Evolutionary conservation across 106 monocot species (phyloP).

Genomic region (Ottelia alismoides): DNA sequence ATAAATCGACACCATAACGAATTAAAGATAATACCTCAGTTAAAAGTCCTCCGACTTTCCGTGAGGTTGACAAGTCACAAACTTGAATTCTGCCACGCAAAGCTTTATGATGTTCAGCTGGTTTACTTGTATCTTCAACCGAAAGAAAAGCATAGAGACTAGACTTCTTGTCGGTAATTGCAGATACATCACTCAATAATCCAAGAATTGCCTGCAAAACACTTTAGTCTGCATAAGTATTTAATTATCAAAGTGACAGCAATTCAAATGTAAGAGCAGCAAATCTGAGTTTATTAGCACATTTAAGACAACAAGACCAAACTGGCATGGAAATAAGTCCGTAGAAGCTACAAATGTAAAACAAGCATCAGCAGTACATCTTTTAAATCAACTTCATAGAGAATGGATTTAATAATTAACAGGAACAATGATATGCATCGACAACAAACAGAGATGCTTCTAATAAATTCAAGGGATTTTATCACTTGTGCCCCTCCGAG

Average conservation of each 20-base stretch:
- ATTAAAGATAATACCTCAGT: conserved; percentile 10
- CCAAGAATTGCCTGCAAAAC: conserved; percentile 15
- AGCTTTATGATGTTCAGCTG: conserved; percentile 6
- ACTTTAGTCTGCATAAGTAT: no score
- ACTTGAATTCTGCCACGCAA: conserved; percentile 11
- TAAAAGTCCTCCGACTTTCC: conserved; percentile 6
- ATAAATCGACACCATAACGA: neutral
- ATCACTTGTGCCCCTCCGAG: no score
- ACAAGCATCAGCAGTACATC: no score
- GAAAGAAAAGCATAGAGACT: conserved; percentile 11
- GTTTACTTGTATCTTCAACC: conserved; percentile 4
- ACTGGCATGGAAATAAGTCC: neutral
- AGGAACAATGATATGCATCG: neutral
- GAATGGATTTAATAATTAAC: no score
- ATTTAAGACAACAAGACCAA: neutral
- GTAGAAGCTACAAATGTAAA: neutral
- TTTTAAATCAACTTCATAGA: no score
- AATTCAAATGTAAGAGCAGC: neutral
- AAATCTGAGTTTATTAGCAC: neutral
- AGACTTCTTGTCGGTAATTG: neutral
- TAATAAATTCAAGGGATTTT: neutral
- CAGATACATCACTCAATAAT: neutral
- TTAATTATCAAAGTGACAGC: neutral
- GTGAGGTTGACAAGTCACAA: conserved; percentile 6
- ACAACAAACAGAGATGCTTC: neutral